Evolutionary conservation across 73 alveolate genomes (phyloP).

Genomic region (Paramecium octaurelia): DNA sequence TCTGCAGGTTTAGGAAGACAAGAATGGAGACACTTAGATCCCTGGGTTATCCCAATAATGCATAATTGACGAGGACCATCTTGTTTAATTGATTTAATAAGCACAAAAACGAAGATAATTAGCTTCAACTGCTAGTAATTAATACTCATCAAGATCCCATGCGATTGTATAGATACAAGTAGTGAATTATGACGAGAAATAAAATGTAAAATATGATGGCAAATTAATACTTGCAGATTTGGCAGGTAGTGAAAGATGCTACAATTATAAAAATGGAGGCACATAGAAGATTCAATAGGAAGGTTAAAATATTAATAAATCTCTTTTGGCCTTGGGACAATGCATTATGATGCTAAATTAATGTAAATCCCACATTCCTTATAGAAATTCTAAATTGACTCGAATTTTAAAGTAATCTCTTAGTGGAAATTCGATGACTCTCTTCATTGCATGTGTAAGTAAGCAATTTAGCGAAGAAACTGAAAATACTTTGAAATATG

Average conservation of each 20-base stretch:
- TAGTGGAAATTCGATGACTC: constrained; percentile 65
- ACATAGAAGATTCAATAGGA: constrained; percentile 77
- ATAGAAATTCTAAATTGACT: constrained; percentile 63
- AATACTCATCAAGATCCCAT: constrained; percentile 69
- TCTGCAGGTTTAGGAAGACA: constrained; percentile 57
- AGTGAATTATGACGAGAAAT: constrained; percentile 57
- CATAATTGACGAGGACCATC: constrained; percentile 62
- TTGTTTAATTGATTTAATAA: constrained; percentile 53
- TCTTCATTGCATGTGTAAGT: constrained; percentile 59
- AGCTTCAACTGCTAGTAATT: constrained; percentile 69
- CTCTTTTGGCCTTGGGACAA: constrained; percentile 85
- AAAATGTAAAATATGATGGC: neutral
- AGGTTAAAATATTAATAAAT: constrained; percentile 89
- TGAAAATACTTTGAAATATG: constrained; percentile 61
- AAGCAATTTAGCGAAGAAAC: constrained; percentile 56
- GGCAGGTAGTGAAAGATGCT: constrained; percentile 89
- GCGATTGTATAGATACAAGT: constrained; percentile 63
- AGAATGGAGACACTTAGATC: constrained; percentile 67
- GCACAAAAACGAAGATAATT: constrained; percentile 67
- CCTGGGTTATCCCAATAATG: constrained; percentile 66
- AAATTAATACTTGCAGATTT: constrained; percentile 67
- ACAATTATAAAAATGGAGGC: constrained; percentile 66
- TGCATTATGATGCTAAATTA: constrained; percentile 69
- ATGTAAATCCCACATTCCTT: constrained; percentile 47
- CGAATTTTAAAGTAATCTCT: constrained; percentile 59